These are phyloP conservation scores for Hamigera avellanea DNA, from an alignment of 495 filamentous ascomycete genomes.

Conservation along the genomic window DNA sequence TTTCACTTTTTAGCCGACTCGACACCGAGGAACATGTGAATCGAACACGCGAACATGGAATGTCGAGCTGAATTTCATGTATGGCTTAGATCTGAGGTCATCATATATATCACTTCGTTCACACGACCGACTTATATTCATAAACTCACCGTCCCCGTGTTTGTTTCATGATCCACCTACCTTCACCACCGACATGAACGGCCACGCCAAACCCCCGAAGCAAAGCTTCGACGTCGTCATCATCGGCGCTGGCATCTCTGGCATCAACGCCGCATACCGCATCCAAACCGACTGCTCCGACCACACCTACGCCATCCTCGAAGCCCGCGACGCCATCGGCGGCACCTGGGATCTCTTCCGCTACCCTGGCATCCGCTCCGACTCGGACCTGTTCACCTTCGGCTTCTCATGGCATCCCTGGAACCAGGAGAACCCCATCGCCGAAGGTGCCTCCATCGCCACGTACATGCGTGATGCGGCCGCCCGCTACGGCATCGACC, in stretches of 20 bases:
- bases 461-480: constrained; percentile 47
- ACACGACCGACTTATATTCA: too few species aligned
- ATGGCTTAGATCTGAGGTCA: too few species aligned
- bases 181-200: constrained; percentile 2
- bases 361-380: constrained; percentile 48
- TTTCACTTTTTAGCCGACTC: too few species aligned
- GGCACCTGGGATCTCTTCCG: constrained; percentile 55
- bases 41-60: too few species aligned
- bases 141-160: too few species aligned
- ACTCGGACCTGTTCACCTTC: constrained; percentile 47
- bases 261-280: too few species aligned
- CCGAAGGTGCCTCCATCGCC: constrained; percentile 36
- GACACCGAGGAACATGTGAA: too few species aligned
- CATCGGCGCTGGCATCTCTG: constrained; percentile 63
- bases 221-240: constrained; percentile 50
- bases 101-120: too few species aligned
- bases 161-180: neutral
- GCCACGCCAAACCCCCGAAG: constrained; percentile 1
- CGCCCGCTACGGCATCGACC: constrained; percentile 39
- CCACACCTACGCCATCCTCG: too few species aligned
- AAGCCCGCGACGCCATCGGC: constrained; percentile 36
- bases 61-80: too few species aligned
- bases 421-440: constrained; percentile 39
- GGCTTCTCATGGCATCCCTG: constrained; percentile 51
- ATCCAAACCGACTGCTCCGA: too few species aligned